Evolutionary conservation across 1,139 yeast genomes (phyloP), one percentile per base, ranked within the genome.

Genomic region (Barnettozyma hawaiiensis): DNA sequence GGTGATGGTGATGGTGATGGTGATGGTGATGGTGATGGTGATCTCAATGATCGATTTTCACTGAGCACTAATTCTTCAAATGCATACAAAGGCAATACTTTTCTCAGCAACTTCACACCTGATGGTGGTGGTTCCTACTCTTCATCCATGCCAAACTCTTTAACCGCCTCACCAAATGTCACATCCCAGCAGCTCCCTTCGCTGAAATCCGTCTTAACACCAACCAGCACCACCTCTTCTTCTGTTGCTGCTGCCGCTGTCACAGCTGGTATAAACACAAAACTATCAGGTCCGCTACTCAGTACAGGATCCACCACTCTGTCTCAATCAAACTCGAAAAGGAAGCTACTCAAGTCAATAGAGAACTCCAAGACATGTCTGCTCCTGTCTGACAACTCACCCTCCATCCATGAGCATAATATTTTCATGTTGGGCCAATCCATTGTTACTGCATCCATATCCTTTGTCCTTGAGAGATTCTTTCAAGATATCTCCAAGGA

Each of bases 291-390:
- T 14, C 24, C 27, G 3, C 46, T 26, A 14, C 29, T 26, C 8
- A 26, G 29, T 7, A 6, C 29, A 26, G 29, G 29, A 33, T 32
- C 41, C 6, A 34, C 36, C 28, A 41, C 21, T 2, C 3, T 18
- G n/a, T 41, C 7, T 2, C 42, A 40, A 12, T 36, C 42, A 4
- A 27, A 27, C n/a, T 22, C 47, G 1, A 47, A 50, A 32, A 49
- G 50, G 40, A 66, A 63, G 42, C 44, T 73, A 7, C 54, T 74
- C 34, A 59, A 63, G 29, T 71, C 68, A 42, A 73, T 84, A 42
- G 84, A 81, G 53, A 69, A 76, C 42, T 81, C 89, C 7, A 76
- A 74, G 49, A 72, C 85, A n/a, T 82, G 89, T 51, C 68, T 73
- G 23, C 78, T 75, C 46, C 70, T 79, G 33, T 69, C 73, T 4